Base-by-base conservation (phyloP, 2,329 filamentous ascomycete species). In the Curvularia sp. region DNA sequence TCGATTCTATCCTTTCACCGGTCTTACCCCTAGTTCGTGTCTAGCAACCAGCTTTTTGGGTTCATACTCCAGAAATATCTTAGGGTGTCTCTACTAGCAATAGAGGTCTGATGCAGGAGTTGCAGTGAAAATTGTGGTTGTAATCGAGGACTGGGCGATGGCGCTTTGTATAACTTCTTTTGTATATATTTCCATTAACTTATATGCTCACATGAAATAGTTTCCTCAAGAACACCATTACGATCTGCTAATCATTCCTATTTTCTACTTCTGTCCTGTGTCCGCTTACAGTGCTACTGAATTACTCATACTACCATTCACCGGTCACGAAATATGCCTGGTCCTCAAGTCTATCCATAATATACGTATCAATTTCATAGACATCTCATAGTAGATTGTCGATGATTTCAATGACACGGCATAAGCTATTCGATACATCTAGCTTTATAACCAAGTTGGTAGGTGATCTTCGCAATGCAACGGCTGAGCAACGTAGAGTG, bases 191-290 rank as follows among this genome's bases (percentile, higher is more conserved):
- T 18, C 35, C 9, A 38, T 38, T 18, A 2, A 8, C 5, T 38
- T 38, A 5, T 38, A 9, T 18, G 5, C 1, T 5, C 5, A 12
- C 1, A 15, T 4, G 3, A 6, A 1, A n/a, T 2, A 1, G n/a
- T n/a, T 38, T 38, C 5, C 18, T 3, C 15, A 18, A 18, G 6
- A 35, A 35, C 13, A 5, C 13, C 13, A 6, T 35, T 13, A 5
- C 4, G 9, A 12, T 31, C 1, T 31, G 1, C 9, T 31, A 31
- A 4, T 8, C 4, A n/a, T 5, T n/a, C 4, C 15, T 1, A 15
- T n/a, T 5, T 2, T 35, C 33, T 35, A 35, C 5, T 15, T 15
- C 33, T 35, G 33, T 12, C 26, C 26, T 15, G 13, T n/a, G 12
- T n/a, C 13, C 13, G 33, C 13, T 35, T 2, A 9, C 5, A 35